A percentile compares a stretch with the other conserved stretches of the same genome.
Conservation (phyloP, 768 basidiomycete genomes). For the Psilocybe sp. region DNA sequence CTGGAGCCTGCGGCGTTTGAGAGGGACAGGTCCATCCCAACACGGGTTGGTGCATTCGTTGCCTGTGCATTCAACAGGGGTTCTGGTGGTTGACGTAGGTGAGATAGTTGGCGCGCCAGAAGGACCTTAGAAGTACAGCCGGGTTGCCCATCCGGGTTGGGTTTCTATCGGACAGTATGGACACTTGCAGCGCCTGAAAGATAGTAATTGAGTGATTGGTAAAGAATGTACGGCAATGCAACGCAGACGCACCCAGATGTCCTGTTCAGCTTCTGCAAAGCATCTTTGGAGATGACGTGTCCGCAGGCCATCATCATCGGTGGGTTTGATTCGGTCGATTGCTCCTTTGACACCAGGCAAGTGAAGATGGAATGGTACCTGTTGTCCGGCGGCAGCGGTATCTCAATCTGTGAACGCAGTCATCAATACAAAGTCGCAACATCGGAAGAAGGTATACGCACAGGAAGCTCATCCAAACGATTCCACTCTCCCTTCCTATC, state of each 20-base stretch:
- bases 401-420: conserved; percentile 73
- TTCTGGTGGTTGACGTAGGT: no score
- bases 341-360: conserved; percentile 97
- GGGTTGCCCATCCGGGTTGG: conserved; percentile 47
- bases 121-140: conserved; percentile 56
- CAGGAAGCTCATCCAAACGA: conserved; percentile 85
- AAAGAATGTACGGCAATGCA: conserved; percentile 1
- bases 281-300: conserved; percentile 93
- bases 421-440: conserved; percentile 1
- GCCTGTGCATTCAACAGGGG: no score
- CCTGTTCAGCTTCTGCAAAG: conserved; percentile 86
- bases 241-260: conserved; percentile 56
- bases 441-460: conserved; percentile 28
- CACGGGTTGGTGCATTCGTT: no score
- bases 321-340: conserved; percentile 88
- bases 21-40: no score
- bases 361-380: conserved; percentile 97
- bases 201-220: conserved; percentile 7
- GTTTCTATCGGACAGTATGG: conserved; percentile 94
- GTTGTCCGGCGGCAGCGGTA: conserved; percentile 81
- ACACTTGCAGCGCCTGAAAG: conserved; percentile 83
- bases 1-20: no score
- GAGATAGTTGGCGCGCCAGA: no score
- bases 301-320: conserved; percentile 98
- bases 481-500: conserved; percentile 93